phyloP scores from a whole-genome alignment of 208 protist species.

The Polymyxa betae region DNA sequence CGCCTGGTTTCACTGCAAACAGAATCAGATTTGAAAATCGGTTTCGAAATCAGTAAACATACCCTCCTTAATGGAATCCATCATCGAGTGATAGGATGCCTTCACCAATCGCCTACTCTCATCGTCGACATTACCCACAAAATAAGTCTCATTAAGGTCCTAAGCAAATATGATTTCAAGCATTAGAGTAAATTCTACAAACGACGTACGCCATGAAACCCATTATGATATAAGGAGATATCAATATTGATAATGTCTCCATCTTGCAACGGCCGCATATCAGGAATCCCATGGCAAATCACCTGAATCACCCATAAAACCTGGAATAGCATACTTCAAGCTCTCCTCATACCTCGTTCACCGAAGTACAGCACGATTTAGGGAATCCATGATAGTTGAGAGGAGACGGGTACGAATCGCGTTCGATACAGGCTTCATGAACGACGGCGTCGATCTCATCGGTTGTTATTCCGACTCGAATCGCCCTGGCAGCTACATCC shows the following conservation, averaged over 20 bases:
- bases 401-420: conserved; percentile 93
- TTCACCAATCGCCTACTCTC: conserved; percentile 52
- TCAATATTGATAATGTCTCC: conserved; percentile 98
- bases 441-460: conserved; percentile 95
- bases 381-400: conserved; percentile 97
- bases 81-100: conserved; percentile 60
- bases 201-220: conserved; percentile 44
- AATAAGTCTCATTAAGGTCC: conserved; percentile 88
- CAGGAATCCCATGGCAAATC: conserved; percentile 92
- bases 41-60: conserved; percentile 12
- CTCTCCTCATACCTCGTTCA: conserved; percentile 81
- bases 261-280: conserved; percentile 85
- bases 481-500: conserved; percentile 85
- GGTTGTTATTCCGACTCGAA: conserved; percentile 89
- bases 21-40: neutral
- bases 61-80: conserved; percentile 59
- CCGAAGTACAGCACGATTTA: conserved; percentile 93
- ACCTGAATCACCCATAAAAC: conserved; percentile 82
- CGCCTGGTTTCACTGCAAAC: conserved; percentile 79
- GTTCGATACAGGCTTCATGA: conserved; percentile 84
- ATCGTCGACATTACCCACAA: conserved; percentile 79
- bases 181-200: neutral
- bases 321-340: neutral
- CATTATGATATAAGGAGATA: conserved; percentile 87
- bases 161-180: conserved; percentile 71